These are phyloP conservation scores for Didymella sp. DNA, from an alignment of 2,329 filamentous ascomycete species.

Conservation along the genomic window DNA sequence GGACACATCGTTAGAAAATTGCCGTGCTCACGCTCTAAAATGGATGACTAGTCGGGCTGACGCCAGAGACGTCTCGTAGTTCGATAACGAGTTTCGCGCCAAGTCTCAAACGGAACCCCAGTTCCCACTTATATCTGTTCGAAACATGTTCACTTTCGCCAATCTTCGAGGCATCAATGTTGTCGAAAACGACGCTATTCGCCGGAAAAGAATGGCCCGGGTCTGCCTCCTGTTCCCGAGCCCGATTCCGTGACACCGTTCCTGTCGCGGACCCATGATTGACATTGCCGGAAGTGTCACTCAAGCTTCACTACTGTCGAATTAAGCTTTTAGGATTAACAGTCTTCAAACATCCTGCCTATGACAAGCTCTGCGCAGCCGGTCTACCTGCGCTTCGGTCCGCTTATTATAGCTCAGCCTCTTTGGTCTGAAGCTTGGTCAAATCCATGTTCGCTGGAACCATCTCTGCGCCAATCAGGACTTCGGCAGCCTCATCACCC, in stretches of 20 bases:
- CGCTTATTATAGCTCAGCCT: slow-evolving; percentile 16
- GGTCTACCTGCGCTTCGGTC: not conserved
- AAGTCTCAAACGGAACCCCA: slow-evolving; percentile 13
- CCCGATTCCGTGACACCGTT: slow-evolving; percentile 6
- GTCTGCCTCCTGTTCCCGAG: slow-evolving; percentile 1
- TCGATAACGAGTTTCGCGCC: slow-evolving; percentile 13
- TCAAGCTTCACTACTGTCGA: slow-evolving; percentile 13
- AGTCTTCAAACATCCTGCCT: slow-evolving; percentile 5
- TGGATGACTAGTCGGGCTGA: not conserved
- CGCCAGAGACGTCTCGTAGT: slow-evolving; percentile 4
- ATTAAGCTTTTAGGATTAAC: slow-evolving; percentile 8
- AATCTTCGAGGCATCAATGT: not conserved
- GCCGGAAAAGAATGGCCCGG: slow-evolving; percentile 3
- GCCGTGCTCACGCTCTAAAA: too few relatives aligned
- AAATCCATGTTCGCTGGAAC: slow-evolving; percentile 12
- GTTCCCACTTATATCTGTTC: slow-evolving; percentile 9
- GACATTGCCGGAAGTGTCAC: slow-evolving; percentile 7
- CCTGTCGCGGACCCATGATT: slow-evolving; percentile 4
- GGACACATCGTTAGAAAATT: not conserved
- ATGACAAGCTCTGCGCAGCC: not conserved
- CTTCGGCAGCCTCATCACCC: slow-evolving; percentile 24
- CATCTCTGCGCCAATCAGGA: slow-evolving; percentile 10
- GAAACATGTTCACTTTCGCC: slow-evolving; percentile 6
- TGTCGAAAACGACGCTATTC: not conserved
- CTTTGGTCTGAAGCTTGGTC: slow-evolving; percentile 14